Base-by-base conservation (phyloP, 495 filamentous ascomycete genomes). In the Opeltia flavorubescens region DNA sequence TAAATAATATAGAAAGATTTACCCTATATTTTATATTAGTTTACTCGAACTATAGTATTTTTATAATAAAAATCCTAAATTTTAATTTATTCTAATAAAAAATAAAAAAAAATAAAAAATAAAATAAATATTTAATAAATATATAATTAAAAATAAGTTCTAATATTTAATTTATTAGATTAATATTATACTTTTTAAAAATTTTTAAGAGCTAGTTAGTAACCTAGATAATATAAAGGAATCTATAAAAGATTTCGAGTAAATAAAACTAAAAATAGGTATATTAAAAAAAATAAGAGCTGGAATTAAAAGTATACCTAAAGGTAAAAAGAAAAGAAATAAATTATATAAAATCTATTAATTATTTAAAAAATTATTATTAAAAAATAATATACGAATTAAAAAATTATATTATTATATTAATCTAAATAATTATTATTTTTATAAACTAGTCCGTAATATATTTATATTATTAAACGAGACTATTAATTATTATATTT, bases 401-500 rank as follows among this genome's bases (percentile, higher is more conserved):
- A 48, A 41, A 11, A 8, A 41, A 48, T 3, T 48, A 48, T 48
- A 48, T 39, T 39, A 48, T 27, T 39, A 23, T 39, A 48, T 31
- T 27, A 31, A 5, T 36, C n/a, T n/a, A n/a, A n/a, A n/a, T n/a
- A n/a, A n/a, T n/a, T n/a, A n/a, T n/a, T n/a, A n/a, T n/a, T n/a
- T n/a, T n/a, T n/a, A n/a, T n/a, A n/a, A n/a, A n/a, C n/a, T n/a
- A n/a, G n/a, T n/a, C n/a, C n/a, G n/a, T n/a, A n/a, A n/a, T n/a
- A n/a, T n/a, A n/a, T n/a, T n/a, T n/a, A n/a, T n/a, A n/a, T n/a
- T n/a, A n/a, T n/a, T n/a, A n/a, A n/a, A n/a, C n/a, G n/a, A n/a
- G n/a, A n/a, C n/a, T n/a, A n/a, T n/a, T n/a, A n/a, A n/a, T n/a
- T n/a, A n/a, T n/a, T n/a, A n/a, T n/a, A n/a, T n/a, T n/a, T n/a